Conservation (phyloP, 177 flowering plant species). For the Viscum album region DNA sequence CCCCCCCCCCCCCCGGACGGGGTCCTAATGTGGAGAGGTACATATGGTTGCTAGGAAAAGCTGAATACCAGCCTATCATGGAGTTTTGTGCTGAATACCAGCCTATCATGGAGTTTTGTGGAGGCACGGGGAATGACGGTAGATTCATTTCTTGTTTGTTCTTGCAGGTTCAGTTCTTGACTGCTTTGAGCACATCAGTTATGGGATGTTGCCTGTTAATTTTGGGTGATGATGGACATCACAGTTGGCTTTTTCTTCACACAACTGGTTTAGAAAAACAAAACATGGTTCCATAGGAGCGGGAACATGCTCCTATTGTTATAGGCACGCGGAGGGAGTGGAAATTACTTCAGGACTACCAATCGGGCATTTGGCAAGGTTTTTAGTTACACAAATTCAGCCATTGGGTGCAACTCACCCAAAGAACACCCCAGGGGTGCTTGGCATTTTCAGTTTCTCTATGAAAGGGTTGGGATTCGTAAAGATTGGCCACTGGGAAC, state of each 20-base stretch:
- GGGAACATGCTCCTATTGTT: no score
- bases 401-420: no score
- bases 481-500: no score
- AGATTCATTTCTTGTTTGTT: conserved; percentile 74
- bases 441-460: no score
- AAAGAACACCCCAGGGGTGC: no score
- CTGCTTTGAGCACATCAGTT: conserved; percentile 93
- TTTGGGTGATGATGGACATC: conserved; percentile 53
- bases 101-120: conserved; percentile 93
- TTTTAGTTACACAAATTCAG: no score
- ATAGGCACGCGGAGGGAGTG: no score
- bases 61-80: conserved; percentile 65
- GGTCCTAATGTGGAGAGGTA: conserved; percentile 86
- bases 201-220: conserved; percentile 76
- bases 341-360: no score
- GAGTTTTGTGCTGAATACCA: conserved; percentile 75
- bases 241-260: conserved; percentile 36
- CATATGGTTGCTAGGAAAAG: conserved; percentile 86
- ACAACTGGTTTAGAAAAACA: neutral
- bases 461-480: no score
- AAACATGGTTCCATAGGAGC: neutral
- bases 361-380: no score
- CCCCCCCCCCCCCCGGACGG: conserved; percentile 95
- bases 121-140: conserved; percentile 97
- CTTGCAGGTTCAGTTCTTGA: conserved; percentile 68